Evolutionary conservation across 2,329 filamentous ascomycete species (phyloP).

Genomic region (Talaromyces piceae): DNA sequence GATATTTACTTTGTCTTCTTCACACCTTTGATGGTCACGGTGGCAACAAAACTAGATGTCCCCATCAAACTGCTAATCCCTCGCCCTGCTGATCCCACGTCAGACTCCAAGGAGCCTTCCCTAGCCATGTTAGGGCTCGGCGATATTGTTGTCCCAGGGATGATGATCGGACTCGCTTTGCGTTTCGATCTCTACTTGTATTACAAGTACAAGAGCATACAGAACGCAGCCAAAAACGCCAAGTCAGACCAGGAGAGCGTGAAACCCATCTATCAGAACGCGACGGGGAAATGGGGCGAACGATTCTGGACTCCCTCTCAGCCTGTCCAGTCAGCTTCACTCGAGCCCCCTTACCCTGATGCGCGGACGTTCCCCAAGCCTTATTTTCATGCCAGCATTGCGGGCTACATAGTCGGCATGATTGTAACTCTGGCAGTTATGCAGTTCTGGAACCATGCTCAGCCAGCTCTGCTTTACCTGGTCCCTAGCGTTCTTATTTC

Average conservation of each 20-base stretch:
- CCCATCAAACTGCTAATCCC: slow-evolving; percentile 89
- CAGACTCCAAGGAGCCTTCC: slow-evolving; percentile 34
- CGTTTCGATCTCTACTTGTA: slow-evolving; percentile 85
- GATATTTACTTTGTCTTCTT: slow-evolving; percentile 68
- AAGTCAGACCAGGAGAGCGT: slow-evolving; percentile 13
- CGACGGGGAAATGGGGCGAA: slow-evolving; percentile 73
- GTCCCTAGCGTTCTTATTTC: slow-evolving; percentile 75
- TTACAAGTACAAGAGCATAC: slow-evolving; percentile 61
- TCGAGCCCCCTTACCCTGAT: slow-evolving; percentile 29
- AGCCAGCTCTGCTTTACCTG: slow-evolving; percentile 86
- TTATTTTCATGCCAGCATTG: slow-evolving; percentile 72
- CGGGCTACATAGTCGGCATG: slow-evolving; percentile 75
- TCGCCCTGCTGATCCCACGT: slow-evolving; percentile 46
- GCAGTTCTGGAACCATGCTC: slow-evolving; percentile 69
- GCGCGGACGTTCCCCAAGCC: slow-evolving; percentile 62
- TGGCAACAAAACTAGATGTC: slow-evolving; percentile 82
- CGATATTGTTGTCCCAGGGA: slow-evolving; percentile 88
- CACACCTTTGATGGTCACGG: slow-evolving; percentile 47
- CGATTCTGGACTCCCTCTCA: slow-evolving; percentile 61
- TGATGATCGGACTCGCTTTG: slow-evolving; percentile 79
- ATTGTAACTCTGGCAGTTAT: slow-evolving; percentile 68
- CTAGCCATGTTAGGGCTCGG: slow-evolving; percentile 80
- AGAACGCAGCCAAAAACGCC: slow-evolving; percentile 21
- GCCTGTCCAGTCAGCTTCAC: slow-evolving; percentile 19
- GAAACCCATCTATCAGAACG: slow-evolving; percentile 41